Percentiles rank a stretch among this genome's conserved stretches.
Conservation (phyloP, 352 stramenopile species). For the Detonula confervacea region DNA sequence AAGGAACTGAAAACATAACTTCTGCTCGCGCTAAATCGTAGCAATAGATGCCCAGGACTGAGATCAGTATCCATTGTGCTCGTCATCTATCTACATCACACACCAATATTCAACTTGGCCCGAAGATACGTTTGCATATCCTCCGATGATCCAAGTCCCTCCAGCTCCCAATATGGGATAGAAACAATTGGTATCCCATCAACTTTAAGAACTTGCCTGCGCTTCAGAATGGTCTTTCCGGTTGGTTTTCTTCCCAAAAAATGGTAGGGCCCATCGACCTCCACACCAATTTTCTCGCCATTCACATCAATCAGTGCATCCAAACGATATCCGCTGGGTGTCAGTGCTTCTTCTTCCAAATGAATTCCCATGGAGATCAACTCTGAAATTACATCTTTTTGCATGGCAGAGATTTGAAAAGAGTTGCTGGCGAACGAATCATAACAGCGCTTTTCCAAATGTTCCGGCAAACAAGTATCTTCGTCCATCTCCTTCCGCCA, state of each 20-base stretch:
- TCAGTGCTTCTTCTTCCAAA: neutral
- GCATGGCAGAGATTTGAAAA: neutral
- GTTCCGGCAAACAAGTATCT: conserved; percentile 7
- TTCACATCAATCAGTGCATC: conserved; percentile 25
- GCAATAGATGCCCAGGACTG: too few species aligned
- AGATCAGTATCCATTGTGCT: too few species aligned
- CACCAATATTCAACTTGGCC: too few species aligned
- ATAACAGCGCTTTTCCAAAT: conserved; percentile 31
- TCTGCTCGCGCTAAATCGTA: too few species aligned
- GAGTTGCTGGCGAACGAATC: neutral
- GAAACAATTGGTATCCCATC: conserved; percentile 25
- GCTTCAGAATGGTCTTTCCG: conserved; percentile 20
- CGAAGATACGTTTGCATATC: too few species aligned
- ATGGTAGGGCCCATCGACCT: conserved; percentile 33
- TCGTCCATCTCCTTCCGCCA: conserved; percentile 34
- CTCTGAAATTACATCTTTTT: neutral
- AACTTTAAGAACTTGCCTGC: conserved; percentile 14
- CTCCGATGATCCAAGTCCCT: too few species aligned
- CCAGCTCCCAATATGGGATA: conserved; percentile 31
- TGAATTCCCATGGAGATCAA: neutral
- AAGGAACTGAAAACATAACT: too few species aligned
- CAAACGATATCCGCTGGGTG: conserved; percentile 10
- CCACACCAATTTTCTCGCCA: conserved; percentile 24
- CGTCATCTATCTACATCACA: too few species aligned
- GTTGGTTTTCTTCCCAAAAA: conserved; percentile 17